A percentile compares a stretch with the other conserved stretches of the same genome.
These are phyloP conservation scores for Fusarium sulawesiense DNA, from an alignment of 2,329 filamentous ascomycete genomes.

Conservation along the genomic window DNA sequence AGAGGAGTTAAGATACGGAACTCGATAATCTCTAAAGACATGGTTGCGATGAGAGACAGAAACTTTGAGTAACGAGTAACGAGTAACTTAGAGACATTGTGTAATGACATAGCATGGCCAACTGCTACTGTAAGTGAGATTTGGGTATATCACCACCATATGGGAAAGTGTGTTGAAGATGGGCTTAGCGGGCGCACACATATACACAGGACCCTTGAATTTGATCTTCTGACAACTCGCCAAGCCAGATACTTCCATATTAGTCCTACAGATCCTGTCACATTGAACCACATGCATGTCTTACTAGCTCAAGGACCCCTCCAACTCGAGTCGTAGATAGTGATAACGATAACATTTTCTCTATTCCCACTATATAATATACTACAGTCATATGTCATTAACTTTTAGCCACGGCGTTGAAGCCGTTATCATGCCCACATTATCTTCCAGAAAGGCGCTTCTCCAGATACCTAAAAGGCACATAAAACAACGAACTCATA, in stretches of 20 bases:
- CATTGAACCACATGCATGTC: neutral
- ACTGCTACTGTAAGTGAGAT: neutral
- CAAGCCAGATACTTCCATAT: neutral
- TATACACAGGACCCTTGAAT: neutral
- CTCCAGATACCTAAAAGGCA: slow-evolving; percentile 61
- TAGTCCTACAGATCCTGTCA: neutral
- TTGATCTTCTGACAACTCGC: neutral
- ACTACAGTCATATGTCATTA: neutral
- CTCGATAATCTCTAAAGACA: neutral
- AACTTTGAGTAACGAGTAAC: neutral
- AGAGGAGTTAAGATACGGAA: neutral
- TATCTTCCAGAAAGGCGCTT: slow-evolving; percentile 49
- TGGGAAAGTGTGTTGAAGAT: neutral
- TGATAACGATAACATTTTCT: neutral
- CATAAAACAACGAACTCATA: slow-evolving; percentile 59
- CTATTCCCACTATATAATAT: neutral
- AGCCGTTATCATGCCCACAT: neutral
- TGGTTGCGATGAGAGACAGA: neutral
- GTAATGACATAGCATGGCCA: neutral
- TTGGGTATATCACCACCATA: neutral
- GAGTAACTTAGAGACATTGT: no score
- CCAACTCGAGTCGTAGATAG: neutral
- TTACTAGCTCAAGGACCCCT: neutral
- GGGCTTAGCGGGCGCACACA: neutral
- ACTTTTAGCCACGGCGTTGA: slow-evolving; percentile 11